Percentiles rank a stretch among this genome's conserved stretches.
phyloP scores from a whole-genome alignment of 169 alveolate genomes.

The Hepatocystis sp. region DNA sequence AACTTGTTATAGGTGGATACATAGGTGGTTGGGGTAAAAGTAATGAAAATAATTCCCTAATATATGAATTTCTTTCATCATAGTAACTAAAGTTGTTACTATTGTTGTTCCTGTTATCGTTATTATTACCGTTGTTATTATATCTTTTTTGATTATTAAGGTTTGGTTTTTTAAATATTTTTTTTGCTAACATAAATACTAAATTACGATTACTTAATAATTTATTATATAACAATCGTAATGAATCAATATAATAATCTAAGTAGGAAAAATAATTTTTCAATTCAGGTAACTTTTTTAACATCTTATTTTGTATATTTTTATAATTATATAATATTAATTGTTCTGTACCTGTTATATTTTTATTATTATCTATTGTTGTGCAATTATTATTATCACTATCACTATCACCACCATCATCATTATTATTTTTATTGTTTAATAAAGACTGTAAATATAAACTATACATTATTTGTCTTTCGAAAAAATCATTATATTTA shows the following conservation, averaged over 20 bases:
- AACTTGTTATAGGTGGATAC: conserved; percentile 39
- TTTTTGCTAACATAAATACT: conserved; percentile 51
- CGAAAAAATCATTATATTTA: conserved; percentile 18
- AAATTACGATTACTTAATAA: conserved; percentile 41
- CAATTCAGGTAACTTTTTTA: conserved; percentile 25
- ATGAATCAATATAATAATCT: conserved; percentile 46
- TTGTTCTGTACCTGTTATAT: conserved; percentile 10
- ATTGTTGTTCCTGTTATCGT: too few species aligned
- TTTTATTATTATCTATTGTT: background rate
- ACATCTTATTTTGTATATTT: conserved; percentile 17
- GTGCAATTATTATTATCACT: background rate
- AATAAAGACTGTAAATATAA: conserved; percentile 58
- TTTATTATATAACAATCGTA: conserved; percentile 43
- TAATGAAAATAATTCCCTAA: conserved; percentile 32
- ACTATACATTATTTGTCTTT: conserved; percentile 24
- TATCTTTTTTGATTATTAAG: conserved; percentile 8
- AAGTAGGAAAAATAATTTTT: conserved; percentile 53
- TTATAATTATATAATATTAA: conserved; percentile 34
- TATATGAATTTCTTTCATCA: conserved; percentile 25
- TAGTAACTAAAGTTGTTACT: background rate
- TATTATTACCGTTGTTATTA: conserved; percentile 1
- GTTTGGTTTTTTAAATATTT: conserved; percentile 28
- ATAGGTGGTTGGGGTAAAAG: conserved; percentile 72
- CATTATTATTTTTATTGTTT: background rate
- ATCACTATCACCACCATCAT: background rate